Evolutionary conservation across 1,139 yeast species (phyloP).

Genomic region (Candida tetrigidarum): DNA sequence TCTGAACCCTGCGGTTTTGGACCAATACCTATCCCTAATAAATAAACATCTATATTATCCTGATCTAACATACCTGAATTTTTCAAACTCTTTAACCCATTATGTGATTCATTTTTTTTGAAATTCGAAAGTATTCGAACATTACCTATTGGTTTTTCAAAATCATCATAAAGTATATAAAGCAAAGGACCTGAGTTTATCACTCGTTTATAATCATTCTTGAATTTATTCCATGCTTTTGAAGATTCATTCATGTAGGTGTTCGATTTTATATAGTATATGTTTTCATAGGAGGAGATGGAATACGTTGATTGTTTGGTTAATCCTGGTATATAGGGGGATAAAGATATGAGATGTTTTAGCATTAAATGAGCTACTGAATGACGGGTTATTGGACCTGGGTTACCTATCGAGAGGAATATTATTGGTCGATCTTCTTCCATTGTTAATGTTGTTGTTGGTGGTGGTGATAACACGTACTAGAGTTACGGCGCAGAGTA

Average conservation of each 20-base stretch:
- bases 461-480: background rate
- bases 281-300: slow-evolving; percentile 21
- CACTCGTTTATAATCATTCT: slow-evolving; percentile 23
- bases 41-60: slow-evolving; percentile 22
- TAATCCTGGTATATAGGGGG: slow-evolving; percentile 14
- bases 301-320: slow-evolving; percentile 29
- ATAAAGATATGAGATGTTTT: slow-evolving; percentile 23
- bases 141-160: slow-evolving; percentile 35
- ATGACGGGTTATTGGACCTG: slow-evolving; percentile 44
- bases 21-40: slow-evolving; percentile 49
- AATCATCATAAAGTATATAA: slow-evolving; percentile 44
- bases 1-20: slow-evolving; percentile 43
- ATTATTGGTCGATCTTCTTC: slow-evolving; percentile 20
- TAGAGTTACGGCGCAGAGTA: too few relatives aligned
- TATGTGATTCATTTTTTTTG: slow-evolving; percentile 45
- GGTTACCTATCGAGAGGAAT: slow-evolving; percentile 48
- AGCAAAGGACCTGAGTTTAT: slow-evolving; percentile 18
- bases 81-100: slow-evolving; percentile 39
- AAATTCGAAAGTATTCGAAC: slow-evolving; percentile 32
- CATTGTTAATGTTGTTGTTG: background rate
- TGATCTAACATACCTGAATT: slow-evolving; percentile 8
- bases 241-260: slow-evolving; percentile 47
- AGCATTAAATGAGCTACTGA: slow-evolving; percentile 45
- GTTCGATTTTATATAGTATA: slow-evolving; percentile 41
- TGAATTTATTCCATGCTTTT: slow-evolving; percentile 31